Conservation (phyloP, 1,139 yeast species). For the Yamadazyma diddensiae region DNA sequence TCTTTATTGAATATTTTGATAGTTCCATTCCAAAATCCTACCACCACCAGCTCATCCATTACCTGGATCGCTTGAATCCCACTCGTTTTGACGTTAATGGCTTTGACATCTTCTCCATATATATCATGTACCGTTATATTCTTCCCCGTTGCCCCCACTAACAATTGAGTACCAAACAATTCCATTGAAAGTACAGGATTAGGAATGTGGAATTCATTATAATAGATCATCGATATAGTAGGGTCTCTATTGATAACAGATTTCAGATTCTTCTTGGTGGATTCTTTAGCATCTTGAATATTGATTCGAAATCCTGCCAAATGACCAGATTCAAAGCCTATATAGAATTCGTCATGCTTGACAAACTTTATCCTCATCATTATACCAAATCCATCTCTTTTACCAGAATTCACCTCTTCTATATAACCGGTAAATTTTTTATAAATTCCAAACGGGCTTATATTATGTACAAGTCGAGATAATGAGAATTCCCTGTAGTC, state of each 20-base stretch:
- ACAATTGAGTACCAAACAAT: slow-evolving; percentile 18
- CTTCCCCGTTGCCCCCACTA: slow-evolving; percentile 45
- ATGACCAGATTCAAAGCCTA: slow-evolving; percentile 63
- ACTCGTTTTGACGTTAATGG: slow-evolving; percentile 15
- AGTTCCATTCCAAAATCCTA: slow-evolving; percentile 44
- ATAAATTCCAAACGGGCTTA: slow-evolving; percentile 20
- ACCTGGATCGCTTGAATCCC: slow-evolving; percentile 22
- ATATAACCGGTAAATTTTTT: slow-evolving; percentile 6
- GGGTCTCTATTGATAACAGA: slow-evolving; percentile 11
- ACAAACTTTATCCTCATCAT: slow-evolving; percentile 49
- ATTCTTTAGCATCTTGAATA: slow-evolving; percentile 1
- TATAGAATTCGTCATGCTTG: slow-evolving; percentile 23
- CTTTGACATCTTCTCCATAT: slow-evolving; percentile 1
- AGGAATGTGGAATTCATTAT: slow-evolving; percentile 39
- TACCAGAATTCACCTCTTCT: slow-evolving; percentile 13
- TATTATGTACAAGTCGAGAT: slow-evolving; percentile 26
- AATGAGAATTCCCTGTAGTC: slow-evolving; percentile 18
- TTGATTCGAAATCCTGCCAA: slow-evolving; percentile 27
- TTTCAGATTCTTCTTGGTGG: background rate
- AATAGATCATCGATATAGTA: slow-evolving; percentile 16
- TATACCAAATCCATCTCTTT: slow-evolving; percentile 47
- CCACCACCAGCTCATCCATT: slow-evolving; percentile 10
- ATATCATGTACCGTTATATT: slow-evolving; percentile 26
- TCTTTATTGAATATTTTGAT: slow-evolving; percentile 22
- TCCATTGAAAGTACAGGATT: slow-evolving; percentile 48